phyloP scores from a whole-genome alignment of 2,329 filamentous ascomycete genomes.

The Leptodontidium sp. region DNA sequence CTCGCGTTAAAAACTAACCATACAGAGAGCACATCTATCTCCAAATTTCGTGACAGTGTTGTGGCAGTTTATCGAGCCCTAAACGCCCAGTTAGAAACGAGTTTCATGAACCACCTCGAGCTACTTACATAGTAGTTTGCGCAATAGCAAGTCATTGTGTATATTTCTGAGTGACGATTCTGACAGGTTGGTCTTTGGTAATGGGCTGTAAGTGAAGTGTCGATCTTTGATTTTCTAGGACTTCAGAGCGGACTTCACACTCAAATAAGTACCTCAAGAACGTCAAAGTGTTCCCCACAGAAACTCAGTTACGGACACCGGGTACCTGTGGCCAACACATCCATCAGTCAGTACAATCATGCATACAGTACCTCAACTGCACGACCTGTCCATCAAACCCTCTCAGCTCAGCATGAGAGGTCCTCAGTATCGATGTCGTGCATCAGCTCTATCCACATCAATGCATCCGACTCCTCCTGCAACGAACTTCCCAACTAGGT shows the following conservation, averaged over 20 bases:
- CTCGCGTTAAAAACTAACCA: conserved; percentile 39
- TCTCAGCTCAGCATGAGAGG: conserved; percentile 5
- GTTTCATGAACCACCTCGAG: background rate
- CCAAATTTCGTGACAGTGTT: conserved; percentile 50
- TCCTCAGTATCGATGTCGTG: conserved; percentile 18
- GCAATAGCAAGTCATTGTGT: conserved; percentile 49
- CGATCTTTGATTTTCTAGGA: conserved; percentile 21
- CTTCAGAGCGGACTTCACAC: conserved; percentile 11
- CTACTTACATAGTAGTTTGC: conserved; percentile 50
- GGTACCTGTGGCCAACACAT: background rate
- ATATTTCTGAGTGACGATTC: conserved; percentile 17
- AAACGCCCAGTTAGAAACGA: conserved; percentile 26
- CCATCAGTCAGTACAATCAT: conserved; percentile 6
- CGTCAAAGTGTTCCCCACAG: conserved; percentile 1
- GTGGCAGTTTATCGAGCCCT: conserved; percentile 51
- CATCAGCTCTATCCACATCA: conserved; percentile 28
- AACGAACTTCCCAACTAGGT: background rate
- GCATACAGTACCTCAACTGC: conserved; percentile 15
- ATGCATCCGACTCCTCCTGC: conserved; percentile 22
- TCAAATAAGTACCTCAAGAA: conserved; percentile 27
- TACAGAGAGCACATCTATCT: conserved; percentile 50
- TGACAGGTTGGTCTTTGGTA: conserved; percentile 2
- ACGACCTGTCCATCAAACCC: conserved; percentile 31
- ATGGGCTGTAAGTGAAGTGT: conserved; percentile 12
- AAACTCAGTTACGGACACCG: conserved; percentile 1